Percentiles rank a stretch among this genome's conserved stretches.
These are phyloP conservation scores for Boletus calvinii DNA, from an alignment of 1,284 basidiomycete species.

Conservation along the genomic window DNA sequence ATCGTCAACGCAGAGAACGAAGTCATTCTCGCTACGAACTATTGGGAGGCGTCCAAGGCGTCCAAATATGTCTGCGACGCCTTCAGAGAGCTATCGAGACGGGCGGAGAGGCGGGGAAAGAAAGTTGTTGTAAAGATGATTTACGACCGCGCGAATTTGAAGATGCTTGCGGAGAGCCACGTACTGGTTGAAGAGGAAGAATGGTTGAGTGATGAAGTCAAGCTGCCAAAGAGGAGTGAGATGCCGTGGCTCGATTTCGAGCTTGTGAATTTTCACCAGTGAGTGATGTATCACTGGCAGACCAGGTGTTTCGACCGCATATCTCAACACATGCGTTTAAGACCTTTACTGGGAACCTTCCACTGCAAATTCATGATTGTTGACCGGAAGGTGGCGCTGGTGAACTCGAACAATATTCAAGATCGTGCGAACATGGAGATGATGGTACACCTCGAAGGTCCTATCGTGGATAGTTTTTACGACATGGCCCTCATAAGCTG, in stretches of 20 bases:
- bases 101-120: constrained; percentile 43
- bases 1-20: constrained; percentile 60
- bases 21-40: constrained; percentile 62
- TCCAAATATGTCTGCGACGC: constrained; percentile 53
- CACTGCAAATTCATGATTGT: constrained; percentile 79
- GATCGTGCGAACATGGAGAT: constrained; percentile 68
- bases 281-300: constrained; percentile 11
- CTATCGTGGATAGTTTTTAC: constrained; percentile 71
- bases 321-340: constrained; percentile 37
- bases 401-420: constrained; percentile 79
- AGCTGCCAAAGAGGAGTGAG: constrained; percentile 55
- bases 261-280: constrained; percentile 52
- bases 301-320: background rate
- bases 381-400: constrained; percentile 68
- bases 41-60: constrained; percentile 52
- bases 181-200: constrained; percentile 48
- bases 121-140: constrained; percentile 63
- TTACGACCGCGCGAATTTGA: constrained; percentile 65
- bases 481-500: constrained; percentile 72
- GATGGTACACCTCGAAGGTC: constrained; percentile 67
- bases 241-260: constrained; percentile 64
- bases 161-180: constrained; percentile 58
- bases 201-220: constrained; percentile 48
- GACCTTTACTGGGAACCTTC: constrained; percentile 69
- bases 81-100: constrained; percentile 53